Conservation (phyloP, 2,329 filamentous ascomycete genomes). For the Rhinocladiella similis region DNA sequence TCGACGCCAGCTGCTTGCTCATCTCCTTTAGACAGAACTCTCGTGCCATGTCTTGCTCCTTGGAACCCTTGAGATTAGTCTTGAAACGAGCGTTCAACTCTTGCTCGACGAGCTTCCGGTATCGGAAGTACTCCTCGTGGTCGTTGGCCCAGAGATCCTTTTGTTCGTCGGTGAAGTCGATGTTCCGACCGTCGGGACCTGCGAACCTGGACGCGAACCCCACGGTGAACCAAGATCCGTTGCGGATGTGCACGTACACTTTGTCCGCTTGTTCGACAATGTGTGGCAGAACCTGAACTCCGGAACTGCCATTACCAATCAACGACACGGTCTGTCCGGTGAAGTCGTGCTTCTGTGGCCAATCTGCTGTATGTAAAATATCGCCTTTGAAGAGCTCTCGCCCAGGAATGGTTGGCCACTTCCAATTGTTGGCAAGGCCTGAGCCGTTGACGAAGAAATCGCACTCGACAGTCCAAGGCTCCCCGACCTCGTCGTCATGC, state of each 20-base stretch:
- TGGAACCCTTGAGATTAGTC: conserved; percentile 2
- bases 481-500: conserved; percentile 20
- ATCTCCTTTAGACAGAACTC: conserved; percentile 11
- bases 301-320: conserved; percentile 64
- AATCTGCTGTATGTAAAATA: conserved; percentile 35
- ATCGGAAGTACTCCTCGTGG: conserved; percentile 35
- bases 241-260: conserved; percentile 10
- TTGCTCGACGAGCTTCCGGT: conserved; percentile 49
- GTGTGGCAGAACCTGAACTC: conserved; percentile 48
- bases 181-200: background rate
- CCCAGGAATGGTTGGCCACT: conserved; percentile 38
- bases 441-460: conserved; percentile 47
- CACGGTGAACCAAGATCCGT: background rate
- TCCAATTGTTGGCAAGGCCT: conserved; percentile 39
- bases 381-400: conserved; percentile 36
- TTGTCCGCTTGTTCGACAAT: conserved; percentile 13
- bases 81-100: conserved; percentile 55
- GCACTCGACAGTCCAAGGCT: conserved; percentile 50
- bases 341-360: conserved; percentile 45
- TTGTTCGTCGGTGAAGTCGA: conserved; percentile 6
- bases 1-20: background rate
- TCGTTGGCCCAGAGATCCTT: conserved; percentile 15
- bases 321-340: conserved; percentile 60
- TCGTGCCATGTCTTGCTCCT: conserved; percentile 33
- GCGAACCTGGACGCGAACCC: conserved; percentile 10